These are phyloP conservation scores for Leccinum barrowsii DNA, from an alignment of 768 basidiomycete genomes.

Conservation along the genomic window DNA sequence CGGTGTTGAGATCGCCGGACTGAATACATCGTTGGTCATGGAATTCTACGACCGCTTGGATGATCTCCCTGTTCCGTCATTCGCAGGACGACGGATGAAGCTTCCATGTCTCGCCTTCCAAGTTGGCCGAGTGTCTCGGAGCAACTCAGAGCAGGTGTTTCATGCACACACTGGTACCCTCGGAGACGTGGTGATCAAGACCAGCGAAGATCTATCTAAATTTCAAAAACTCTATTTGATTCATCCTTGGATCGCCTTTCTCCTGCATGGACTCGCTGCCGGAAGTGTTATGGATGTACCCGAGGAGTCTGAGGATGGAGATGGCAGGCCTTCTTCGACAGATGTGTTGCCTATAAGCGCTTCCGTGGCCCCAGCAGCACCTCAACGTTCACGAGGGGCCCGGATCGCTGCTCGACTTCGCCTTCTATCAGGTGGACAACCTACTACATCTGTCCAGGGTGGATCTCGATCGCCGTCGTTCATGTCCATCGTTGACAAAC, in stretches of 20 bases:
- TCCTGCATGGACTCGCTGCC: neutral
- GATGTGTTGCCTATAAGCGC: neutral
- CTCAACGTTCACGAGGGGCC: neutral
- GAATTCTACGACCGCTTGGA: neutral
- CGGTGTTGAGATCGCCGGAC: neutral
- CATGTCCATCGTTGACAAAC: neutral
- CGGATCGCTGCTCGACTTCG: neutral
- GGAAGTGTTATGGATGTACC: neutral
- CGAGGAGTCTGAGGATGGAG: neutral
- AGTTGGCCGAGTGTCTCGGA: neutral
- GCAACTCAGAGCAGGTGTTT: neutral
- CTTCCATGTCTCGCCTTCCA: neutral
- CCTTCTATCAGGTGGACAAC: slow-evolving; percentile 1
- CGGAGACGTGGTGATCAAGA: neutral
- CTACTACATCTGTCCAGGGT: neutral
- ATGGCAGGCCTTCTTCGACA: neutral
- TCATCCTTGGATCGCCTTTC: neutral
- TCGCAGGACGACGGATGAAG: neutral
- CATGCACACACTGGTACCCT: neutral
- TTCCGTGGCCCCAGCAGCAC: neutral
- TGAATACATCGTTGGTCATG: neutral
- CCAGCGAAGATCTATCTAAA: neutral
- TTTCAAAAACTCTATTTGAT: neutral
- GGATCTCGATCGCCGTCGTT: neutral
- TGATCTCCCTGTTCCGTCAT: neutral